Evolutionary conservation across 2,329 filamentous ascomycete genomes (phyloP), one percentile per base, ranked within the genome.

Genomic region (Exophiala bonariae): DNA sequence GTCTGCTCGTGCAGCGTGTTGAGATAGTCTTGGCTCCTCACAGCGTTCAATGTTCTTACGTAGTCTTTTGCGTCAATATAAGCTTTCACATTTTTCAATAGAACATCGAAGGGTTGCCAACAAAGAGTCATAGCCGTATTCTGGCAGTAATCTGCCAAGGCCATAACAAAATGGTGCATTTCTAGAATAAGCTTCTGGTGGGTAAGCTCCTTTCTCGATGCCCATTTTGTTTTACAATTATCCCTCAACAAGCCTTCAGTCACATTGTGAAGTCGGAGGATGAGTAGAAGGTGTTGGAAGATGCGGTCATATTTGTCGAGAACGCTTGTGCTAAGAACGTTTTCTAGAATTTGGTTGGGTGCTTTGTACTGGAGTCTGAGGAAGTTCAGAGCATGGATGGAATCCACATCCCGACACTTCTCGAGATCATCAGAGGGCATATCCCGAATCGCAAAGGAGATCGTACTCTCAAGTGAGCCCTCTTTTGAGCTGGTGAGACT

Each of bases 311-410:
- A 97, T 58, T 89, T 89, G 44, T 82, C 73, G 9, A 97, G 70
- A 1, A 85, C 78, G 0, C 75, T 65, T 0, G 82, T 75, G 0
- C 89, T 90, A 33, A 99, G 83, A 52, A 97, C 77, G 0, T 83
- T 75, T 32, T 83, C 76, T 0, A 97, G 73, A 1, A 88, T 81
- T 10, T 52, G 43, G 0, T 79, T 66, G 0, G 90, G 86, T 0
- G 90, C 78, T 32, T 85, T 87, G 68, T 96, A 97, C 36, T 90
- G 86, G 6, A 99, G 72, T 2, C 89, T 82, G 13, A 99, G 74
- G 61, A 99, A 97, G 66, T 97, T 93, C n/a, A 97, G 75, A 0
- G 93, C 93, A 62, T 92, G 84, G 14, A 97, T 77, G 0, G 85
- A 86, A 62, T 88, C 80, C 0, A 89, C 84, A 59, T 97, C 81